Percentiles rank a stretch among this genome's conserved stretches.
These are phyloP conservation scores for Blastocystis sp. DNA, from an alignment of 352 stramenopile genomes.

Conservation along the genomic window DNA sequence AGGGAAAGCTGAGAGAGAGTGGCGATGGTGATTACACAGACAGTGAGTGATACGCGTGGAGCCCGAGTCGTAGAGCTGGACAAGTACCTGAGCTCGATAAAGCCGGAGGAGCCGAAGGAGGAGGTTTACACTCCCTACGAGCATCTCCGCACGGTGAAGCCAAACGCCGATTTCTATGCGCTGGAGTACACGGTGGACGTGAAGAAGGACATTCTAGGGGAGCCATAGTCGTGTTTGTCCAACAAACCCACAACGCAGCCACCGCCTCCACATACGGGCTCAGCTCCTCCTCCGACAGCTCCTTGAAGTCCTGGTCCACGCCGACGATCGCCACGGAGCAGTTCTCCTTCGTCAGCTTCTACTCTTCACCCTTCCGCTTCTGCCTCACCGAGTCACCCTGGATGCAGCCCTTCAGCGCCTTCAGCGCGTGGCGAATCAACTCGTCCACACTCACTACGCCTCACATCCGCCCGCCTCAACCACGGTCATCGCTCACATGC, in stretches of 20 bases:
- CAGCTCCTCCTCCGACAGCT: conserved; percentile 80
- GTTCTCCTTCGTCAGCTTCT: conserved; percentile 79
- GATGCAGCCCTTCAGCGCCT: conserved; percentile 80
- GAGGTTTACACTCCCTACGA: conserved; percentile 52
- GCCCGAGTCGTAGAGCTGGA: background rate
- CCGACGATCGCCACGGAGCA: conserved; percentile 81
- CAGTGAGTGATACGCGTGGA: background rate
- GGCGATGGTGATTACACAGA: conserved; percentile 26
- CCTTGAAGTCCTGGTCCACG: conserved; percentile 80
- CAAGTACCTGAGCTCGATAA: background rate
- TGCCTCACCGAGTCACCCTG: conserved; percentile 76
- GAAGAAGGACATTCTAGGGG: conserved; percentile 32
- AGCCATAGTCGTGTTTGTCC: conserved; percentile 19
- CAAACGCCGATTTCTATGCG: conserved; percentile 22
- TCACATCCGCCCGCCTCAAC: background rate
- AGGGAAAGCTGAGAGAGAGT: background rate
- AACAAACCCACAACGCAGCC: conserved; percentile 22
- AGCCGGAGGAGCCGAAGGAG: background rate
- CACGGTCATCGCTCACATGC: conserved; percentile 51
- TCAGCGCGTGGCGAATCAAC: conserved; percentile 82
- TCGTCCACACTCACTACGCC: conserved; percentile 80
- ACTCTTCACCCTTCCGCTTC: background rate
- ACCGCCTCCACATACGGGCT: conserved; percentile 78
- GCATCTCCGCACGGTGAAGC: conserved; percentile 23
- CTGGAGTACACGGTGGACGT: conserved; percentile 11